Conservation (phyloP, 345 rosid genomes). For the Populus simonii region DNA sequence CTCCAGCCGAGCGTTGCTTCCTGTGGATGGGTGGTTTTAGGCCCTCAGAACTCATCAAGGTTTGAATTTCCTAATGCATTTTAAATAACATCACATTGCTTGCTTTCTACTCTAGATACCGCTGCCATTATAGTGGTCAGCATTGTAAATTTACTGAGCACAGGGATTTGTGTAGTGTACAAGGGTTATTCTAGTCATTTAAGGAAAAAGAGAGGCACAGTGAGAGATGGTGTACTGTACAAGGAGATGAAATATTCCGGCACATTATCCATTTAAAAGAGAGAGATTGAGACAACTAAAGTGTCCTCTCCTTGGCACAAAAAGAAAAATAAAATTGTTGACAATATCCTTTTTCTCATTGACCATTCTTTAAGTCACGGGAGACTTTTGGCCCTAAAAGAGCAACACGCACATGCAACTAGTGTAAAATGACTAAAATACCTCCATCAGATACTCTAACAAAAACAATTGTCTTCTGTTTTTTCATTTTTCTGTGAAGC, state of each 20-base stretch:
- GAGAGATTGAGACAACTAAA: not conserved
- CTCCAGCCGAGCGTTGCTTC: constrained; percentile 93
- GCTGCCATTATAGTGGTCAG: not conserved
- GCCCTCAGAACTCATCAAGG: constrained; percentile 96
- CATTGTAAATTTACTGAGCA: not conserved
- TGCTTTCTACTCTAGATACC: not conserved
- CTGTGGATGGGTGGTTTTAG: constrained; percentile 98
- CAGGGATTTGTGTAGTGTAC: not conserved
- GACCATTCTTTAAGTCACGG: no score
- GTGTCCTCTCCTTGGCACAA: not conserved
- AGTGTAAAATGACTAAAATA: not conserved
- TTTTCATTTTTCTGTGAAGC: not conserved
- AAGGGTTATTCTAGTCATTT: constrained; percentile 1
- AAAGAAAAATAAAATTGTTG: not conserved
- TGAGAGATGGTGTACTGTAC: not conserved
- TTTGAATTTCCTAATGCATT: constrained; percentile 11
- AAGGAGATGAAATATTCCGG: constrained; percentile 4
- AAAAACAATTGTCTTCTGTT: not conserved
- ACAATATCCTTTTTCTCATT: not conserved
- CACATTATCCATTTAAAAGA: constrained; percentile 13
- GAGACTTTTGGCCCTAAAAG: not conserved
- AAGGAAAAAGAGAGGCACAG: not conserved
- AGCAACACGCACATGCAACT: not conserved
- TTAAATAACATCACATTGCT: not conserved
- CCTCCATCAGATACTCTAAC: not conserved